phyloP scores from a whole-genome alignment of 2,329 filamentous ascomycete genomes.

The Sclerotinia trifoliorum region DNA sequence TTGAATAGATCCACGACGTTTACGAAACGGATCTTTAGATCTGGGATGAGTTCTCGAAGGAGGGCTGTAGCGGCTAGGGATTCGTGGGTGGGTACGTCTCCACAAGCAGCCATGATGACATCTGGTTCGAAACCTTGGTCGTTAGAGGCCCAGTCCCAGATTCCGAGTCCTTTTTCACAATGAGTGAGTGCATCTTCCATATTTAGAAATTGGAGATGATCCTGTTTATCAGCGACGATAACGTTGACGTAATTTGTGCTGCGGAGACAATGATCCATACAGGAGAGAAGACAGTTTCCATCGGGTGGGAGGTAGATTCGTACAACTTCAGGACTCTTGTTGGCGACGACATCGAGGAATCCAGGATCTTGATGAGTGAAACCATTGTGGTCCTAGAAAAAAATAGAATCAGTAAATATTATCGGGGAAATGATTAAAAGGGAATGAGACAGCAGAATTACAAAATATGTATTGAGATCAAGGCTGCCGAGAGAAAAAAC shows the following conservation, averaged over 20 bases:
- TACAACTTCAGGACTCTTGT: slow-evolving; percentile 77
- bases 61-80: slow-evolving; percentile 72
- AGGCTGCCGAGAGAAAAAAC: neutral
- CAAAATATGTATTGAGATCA: neutral
- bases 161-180: slow-evolving; percentile 75
- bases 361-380: slow-evolving; percentile 81
- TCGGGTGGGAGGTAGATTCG: slow-evolving; percentile 80
- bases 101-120: slow-evolving; percentile 72
- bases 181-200: slow-evolving; percentile 72
- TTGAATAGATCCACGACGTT: slow-evolving; percentile 82
- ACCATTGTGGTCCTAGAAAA: slow-evolving; percentile 62
- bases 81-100: slow-evolving; percentile 73
- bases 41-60: slow-evolving; percentile 67
- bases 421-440: neutral
- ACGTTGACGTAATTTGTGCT: slow-evolving; percentile 80
- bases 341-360: slow-evolving; percentile 75
- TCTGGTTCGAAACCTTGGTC: slow-evolving; percentile 68
- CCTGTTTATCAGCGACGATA: slow-evolving; percentile 76
- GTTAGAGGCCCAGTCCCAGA: slow-evolving; percentile 75
- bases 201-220: slow-evolving; percentile 71
- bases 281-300: slow-evolving; percentile 73
- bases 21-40: slow-evolving; percentile 74
- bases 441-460: no score
- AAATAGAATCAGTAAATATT: neutral
- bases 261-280: slow-evolving; percentile 72